phyloP scores from a whole-genome alignment of 2,329 filamentous ascomycete species.

The Hypoxylon sp. region DNA sequence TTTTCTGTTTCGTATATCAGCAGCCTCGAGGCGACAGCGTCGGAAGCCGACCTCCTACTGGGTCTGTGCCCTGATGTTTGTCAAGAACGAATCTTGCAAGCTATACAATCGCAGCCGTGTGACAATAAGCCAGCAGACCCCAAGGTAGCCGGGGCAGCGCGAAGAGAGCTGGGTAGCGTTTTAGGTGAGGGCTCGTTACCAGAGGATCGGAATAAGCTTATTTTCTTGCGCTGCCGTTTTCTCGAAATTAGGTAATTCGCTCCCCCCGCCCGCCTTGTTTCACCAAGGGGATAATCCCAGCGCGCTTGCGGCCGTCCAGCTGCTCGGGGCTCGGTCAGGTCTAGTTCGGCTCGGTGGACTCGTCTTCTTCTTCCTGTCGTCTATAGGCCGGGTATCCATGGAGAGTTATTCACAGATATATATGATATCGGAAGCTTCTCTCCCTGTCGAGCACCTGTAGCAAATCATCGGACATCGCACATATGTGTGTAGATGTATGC shows the following conservation, averaged over 20 bases:
- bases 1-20: constrained; percentile 1
- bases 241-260: too few relatives aligned
- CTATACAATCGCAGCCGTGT: neutral
- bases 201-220: constrained; percentile 18
- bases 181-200: constrained; percentile 2
- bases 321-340: neutral
- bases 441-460: neutral
- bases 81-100: neutral
- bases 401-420: too few relatives aligned
- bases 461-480: neutral
- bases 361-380: too few relatives aligned
- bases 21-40: constrained; percentile 10
- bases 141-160: too few relatives aligned
- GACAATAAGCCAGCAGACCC: neutral
- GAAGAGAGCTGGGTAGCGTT: neutral
- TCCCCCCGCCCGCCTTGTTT: constrained; percentile 23
- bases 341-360: too few relatives aligned
- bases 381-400: too few relatives aligned
- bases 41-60: constrained; percentile 6
- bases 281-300: constrained; percentile 12
- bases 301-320: neutral
- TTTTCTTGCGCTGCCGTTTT: constrained; percentile 17
- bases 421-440: constrained; percentile 1
- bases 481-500: too few relatives aligned
- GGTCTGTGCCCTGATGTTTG: constrained; percentile 5